Base-by-base conservation (phyloP, 2,329 filamentous ascomycete species). In the Cladosporium sp. region DNA sequence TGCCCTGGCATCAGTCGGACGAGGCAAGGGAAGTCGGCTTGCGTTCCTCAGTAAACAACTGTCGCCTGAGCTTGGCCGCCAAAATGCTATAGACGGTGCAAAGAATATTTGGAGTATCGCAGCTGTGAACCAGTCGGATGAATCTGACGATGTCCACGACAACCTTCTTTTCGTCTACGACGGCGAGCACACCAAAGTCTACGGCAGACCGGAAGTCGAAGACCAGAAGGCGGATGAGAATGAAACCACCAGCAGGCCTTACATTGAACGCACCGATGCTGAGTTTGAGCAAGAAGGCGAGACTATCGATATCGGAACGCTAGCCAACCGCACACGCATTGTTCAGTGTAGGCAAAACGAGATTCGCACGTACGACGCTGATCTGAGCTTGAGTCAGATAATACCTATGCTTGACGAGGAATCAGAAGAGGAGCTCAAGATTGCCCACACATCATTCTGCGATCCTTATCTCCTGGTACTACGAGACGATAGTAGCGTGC, bases 321-420 rank as follows among this genome's bases (percentile, higher is more conserved):
- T 99, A 77, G 91, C 90, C n/a, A 86, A 87, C 60, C 88, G 91
- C 67, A 91, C 86, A 74, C 88, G 92, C 66, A 89, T 98, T 36
- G 89, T 98, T 18, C 95, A 98, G 74, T 89, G 97, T 2, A 83
- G 97, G 62, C 91, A 89, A 69, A 92, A 89, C 1, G 94, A 98
- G 74, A 88, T 98, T 26, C 86, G 94, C 66, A 94, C 90, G 67
- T 99, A 97, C 72, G 93, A 98, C 76, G 89, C 89, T 92, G 92
- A 96, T 76, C 86, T 99, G 66, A 91, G 90, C 13, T 84, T 99
- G 62, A 89, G 89, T 54, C 94, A 98, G 74, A 98, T 99, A 63
- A 85, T 97, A 58, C 92, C 93, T 0, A 92, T 98, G 85, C 86
- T 92, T 67, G 95, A 98, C 72, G 95, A 97, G 72, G 91, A 95